Conservation (phyloP, 371 early-diverging fungal species). For the Mucor lusitanicus region DNA sequence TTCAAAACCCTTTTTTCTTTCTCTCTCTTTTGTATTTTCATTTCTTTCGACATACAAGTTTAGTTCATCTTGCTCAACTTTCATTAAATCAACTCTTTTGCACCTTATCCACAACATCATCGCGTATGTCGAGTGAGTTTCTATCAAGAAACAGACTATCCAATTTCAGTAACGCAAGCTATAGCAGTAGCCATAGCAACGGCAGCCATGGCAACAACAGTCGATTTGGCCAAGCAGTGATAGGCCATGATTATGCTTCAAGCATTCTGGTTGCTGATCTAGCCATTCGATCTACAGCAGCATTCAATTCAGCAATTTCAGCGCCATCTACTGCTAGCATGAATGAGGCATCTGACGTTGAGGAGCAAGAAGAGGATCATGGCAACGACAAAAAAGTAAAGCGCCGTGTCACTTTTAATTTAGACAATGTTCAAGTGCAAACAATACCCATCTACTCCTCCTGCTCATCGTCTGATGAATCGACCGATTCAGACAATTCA, state of each 20-base stretch:
- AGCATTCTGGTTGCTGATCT: conserved; percentile 6
- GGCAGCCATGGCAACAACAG: not conserved
- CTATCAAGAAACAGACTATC: conserved; percentile 3
- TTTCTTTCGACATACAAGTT: no score
- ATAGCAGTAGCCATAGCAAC: not conserved
- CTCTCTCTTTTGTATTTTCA: not conserved
- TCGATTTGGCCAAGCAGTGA: not conserved
- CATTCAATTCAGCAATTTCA: not conserved
- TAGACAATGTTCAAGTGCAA: conserved; percentile 19
- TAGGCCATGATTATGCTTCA: conserved; percentile 12
- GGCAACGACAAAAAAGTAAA: conserved; percentile 3
- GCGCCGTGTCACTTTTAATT: conserved; percentile 25
- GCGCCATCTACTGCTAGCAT: not conserved
- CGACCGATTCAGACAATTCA: not conserved
- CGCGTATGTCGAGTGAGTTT: conserved; percentile 15
- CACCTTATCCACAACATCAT: not conserved
- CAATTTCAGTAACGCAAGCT: not conserved
- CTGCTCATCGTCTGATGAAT: not conserved
- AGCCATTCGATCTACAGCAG: conserved; percentile 13
- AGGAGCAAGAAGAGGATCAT: not conserved
- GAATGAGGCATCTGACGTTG: not conserved
- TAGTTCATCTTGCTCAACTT: not conserved
- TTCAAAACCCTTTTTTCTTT: not conserved
- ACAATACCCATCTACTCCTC: conserved; percentile 13
- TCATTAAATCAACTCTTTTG: not conserved